Conservation (phyloP, 106 monocot genomes). For the Amphibolis antarctica region DNA sequence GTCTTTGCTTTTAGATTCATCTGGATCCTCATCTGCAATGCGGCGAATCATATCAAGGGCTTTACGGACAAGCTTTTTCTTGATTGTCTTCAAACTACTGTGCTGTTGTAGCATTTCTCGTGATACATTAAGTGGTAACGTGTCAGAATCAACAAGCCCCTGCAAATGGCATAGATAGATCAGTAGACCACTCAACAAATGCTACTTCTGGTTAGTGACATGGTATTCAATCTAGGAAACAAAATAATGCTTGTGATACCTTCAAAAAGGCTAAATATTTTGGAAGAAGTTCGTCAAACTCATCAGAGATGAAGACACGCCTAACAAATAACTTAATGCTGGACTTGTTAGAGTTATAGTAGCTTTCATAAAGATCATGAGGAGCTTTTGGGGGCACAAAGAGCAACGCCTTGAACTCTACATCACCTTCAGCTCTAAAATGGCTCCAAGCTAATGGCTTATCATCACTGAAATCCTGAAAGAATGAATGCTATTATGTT, state of each 20-base stretch:
- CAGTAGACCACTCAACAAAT: neutral
- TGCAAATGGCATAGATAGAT: slow-evolving; percentile 16
- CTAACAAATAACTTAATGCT: slow-evolving; percentile 93
- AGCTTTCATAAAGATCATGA: slow-evolving; percentile 95
- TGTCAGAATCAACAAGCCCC: slow-evolving; percentile 98
- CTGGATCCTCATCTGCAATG: slow-evolving; percentile 94
- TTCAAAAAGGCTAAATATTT: slow-evolving; percentile 89
- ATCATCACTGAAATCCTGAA: slow-evolving; percentile 88
- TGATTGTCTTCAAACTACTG: slow-evolving; percentile 88
- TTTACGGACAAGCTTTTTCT: slow-evolving; percentile 93
- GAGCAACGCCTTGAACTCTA: slow-evolving; percentile 92
- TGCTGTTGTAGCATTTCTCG: slow-evolving; percentile 99
- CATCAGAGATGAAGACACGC: slow-evolving; percentile 98
- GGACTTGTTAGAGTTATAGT: slow-evolving; percentile 79
- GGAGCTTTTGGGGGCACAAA: slow-evolving; percentile 98
- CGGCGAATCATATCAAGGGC: slow-evolving; percentile 96
- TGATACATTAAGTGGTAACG: slow-evolving; percentile 90
- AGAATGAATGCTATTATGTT: neutral
- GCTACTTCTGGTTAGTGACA: neutral
- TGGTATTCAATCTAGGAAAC: neutral
- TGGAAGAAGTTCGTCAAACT: slow-evolving; percentile 94
- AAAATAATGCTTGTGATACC: slow-evolving; percentile 27
- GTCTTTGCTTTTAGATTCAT: slow-evolving; percentile 61
- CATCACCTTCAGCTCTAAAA: slow-evolving; percentile 96
- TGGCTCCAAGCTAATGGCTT: slow-evolving; percentile 90